Conservation (phyloP, 805 yeast genomes). For the Tetrapisispora fleetii region DNA sequence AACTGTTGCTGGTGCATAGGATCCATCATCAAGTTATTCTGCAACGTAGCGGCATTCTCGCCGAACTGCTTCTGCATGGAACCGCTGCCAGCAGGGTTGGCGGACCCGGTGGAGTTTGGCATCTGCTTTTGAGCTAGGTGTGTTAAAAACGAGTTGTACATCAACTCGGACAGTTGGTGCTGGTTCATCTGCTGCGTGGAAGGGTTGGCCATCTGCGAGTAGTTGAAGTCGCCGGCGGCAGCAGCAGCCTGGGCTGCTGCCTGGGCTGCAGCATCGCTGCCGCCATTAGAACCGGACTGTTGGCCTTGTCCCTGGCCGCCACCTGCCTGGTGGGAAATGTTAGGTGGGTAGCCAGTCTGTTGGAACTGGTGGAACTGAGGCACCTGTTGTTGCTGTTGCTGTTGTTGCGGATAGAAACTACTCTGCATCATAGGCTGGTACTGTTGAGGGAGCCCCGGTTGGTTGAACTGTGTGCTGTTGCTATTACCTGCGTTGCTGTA, state of each 20-base stretch:
- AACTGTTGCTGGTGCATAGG: conserved; percentile 13
- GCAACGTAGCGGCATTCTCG: conserved; percentile 1
- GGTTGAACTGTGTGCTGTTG: background rate
- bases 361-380: conserved; percentile 6
- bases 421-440: conserved; percentile 7
- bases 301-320: conserved; percentile 7
- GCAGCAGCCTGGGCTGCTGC: background rate
- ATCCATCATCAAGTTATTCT: conserved; percentile 5
- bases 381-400: conserved; percentile 7
- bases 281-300: background rate
- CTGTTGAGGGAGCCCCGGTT: conserved; percentile 5
- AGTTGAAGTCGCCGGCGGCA: conserved; percentile 15
- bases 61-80: conserved; percentile 1
- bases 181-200: conserved; percentile 14
- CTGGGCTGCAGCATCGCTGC: background rate
- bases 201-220: conserved; percentile 8
- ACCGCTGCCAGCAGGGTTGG: conserved; percentile 4
- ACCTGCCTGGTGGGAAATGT: conserved; percentile 8
- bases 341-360: conserved; percentile 7
- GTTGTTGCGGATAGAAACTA: conserved; percentile 11
- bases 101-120: conserved; percentile 9
- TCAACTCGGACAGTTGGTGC: conserved; percentile 26
- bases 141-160: conserved; percentile 27
- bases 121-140: conserved; percentile 27
- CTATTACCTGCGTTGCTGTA: background rate